A percentile compares a stretch with the other conserved stretches of the same genome.
Conservation (phyloP, 1,139 yeast species). For the Hansenula sp. region DNA sequence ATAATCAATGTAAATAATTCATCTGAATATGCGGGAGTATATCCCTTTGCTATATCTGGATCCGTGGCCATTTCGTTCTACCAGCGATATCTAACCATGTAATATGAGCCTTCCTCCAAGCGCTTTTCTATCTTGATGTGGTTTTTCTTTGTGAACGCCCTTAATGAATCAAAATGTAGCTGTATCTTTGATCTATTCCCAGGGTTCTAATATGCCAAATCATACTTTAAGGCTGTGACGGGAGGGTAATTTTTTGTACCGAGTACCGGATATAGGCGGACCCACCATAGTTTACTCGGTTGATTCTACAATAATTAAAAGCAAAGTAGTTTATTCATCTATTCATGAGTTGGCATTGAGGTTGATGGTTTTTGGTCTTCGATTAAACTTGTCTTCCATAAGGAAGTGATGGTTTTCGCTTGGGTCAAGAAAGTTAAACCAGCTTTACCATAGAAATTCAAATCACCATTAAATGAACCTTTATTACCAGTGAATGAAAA, state of each 20-base stretch:
- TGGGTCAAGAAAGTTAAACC: conserved; percentile 71
- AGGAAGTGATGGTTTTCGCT: conserved; percentile 70
- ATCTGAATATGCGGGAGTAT: conserved; percentile 33
- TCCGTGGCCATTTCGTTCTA: neutral
- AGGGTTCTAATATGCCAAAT: no score
- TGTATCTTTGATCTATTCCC: no score
- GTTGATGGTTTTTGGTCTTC: conserved; percentile 50
- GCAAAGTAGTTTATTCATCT: neutral
- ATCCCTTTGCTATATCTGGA: conserved; percentile 9
- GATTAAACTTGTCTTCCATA: conserved; percentile 61
- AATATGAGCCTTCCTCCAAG: neutral
- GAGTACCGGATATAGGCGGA: no score
- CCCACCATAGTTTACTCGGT: no score
- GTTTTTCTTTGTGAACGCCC: no score
- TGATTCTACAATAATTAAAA: no score
- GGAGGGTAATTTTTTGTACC: no score
- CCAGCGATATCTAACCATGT: neutral
- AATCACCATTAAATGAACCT: conserved; percentile 73
- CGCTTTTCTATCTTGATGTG: no score
- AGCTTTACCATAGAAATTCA: conserved; percentile 76
- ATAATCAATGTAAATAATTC: conserved; percentile 25
- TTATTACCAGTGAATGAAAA: conserved; percentile 78
- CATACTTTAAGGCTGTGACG: no score
- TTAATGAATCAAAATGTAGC: no score
- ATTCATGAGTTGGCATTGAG: conserved; percentile 56